Conservation (phyloP, 225 moss, liverwort and hornwort genomes). For the Straminergon stramineum region DNA sequence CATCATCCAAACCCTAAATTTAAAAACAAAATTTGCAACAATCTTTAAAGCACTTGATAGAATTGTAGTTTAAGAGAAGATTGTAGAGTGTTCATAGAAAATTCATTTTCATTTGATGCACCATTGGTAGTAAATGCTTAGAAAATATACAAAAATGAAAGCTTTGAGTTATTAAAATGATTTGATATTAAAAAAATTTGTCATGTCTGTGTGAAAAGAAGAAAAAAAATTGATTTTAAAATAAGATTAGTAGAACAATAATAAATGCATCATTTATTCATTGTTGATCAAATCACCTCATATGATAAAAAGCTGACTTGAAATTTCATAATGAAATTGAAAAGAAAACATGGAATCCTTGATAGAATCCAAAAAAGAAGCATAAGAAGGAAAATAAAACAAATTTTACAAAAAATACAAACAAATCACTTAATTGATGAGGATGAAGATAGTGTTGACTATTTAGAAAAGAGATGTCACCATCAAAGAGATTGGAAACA, state of each 20-base stretch:
- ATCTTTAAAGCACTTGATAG: not conserved
- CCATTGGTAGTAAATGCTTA: not conserved
- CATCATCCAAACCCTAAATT: not conserved
- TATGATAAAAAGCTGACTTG: not conserved
- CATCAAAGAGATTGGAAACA: not conserved
- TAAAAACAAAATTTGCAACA: not conserved
- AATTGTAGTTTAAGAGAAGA: not conserved
- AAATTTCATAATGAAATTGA: not conserved
- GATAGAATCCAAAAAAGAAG: not conserved
- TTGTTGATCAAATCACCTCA: not conserved
- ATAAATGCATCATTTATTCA: not conserved
- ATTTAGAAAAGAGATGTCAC: not conserved
- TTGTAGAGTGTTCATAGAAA: fast-evolving
- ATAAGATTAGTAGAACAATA: not conserved
- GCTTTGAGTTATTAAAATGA: not conserved
- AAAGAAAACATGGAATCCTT: too few relatives aligned
- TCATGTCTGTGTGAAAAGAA: not conserved
- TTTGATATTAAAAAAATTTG: not conserved
- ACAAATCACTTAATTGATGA: not conserved
- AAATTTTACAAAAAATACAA: not conserved
- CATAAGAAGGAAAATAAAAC: not conserved
- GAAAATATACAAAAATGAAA: not conserved
- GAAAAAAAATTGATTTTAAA: not conserved
- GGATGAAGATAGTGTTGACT: not conserved
- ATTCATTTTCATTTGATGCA: not conserved